Base-by-base conservation (phyloP, 306 rosid genomes). In the Ziziphus jujuba region DNA sequence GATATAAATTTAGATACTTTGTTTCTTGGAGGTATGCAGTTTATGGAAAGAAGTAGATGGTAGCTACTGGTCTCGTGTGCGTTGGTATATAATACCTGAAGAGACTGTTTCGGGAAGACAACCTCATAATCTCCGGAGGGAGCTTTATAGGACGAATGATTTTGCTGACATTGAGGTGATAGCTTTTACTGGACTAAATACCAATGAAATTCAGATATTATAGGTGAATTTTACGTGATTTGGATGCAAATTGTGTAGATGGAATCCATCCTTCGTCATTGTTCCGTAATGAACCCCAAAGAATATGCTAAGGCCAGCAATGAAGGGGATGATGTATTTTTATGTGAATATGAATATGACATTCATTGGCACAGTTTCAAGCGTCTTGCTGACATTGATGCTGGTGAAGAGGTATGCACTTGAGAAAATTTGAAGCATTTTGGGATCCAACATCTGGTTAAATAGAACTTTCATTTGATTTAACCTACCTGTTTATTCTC, bases 341-440 rank as follows among this genome's bases (percentile, higher is more conserved):
- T 87, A 34, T 90, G 98, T 10, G 96, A 93, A 79, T 93, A 93
- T 69, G 96, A 93, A 62, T 93, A 93, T 71, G 97, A 90, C 74
- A 72, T 90, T 67, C 90, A 71, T 56, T 93, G 97, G 96, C 93
- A 90, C 77, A 86, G 86, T 77, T 93, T 87, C 84, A 90, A 90
- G 77, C 91, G 95, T 60, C 80, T 90, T 62, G 89, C 91, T 72
- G 95, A 90, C 19, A 77, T 93, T 76, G 89, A 86, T 69, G 72
- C 76, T 34, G 86, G 64, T 53, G 75, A 72, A 72, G 83, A 77
- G 88, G 97, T 91, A 77, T 75, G 74, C 43, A 34, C 58, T 28
- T 57, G 56, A 56, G 31, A 64, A 59, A 62, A 64, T 58, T 35
- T 20, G 40, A 67, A 66, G 17, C 45, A 23, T 56, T 50, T 59